These are phyloP conservation scores for Erysimum cheiranthoides DNA, from an alignment of 345 rosid genomes.

Conservation along the genomic window DNA sequence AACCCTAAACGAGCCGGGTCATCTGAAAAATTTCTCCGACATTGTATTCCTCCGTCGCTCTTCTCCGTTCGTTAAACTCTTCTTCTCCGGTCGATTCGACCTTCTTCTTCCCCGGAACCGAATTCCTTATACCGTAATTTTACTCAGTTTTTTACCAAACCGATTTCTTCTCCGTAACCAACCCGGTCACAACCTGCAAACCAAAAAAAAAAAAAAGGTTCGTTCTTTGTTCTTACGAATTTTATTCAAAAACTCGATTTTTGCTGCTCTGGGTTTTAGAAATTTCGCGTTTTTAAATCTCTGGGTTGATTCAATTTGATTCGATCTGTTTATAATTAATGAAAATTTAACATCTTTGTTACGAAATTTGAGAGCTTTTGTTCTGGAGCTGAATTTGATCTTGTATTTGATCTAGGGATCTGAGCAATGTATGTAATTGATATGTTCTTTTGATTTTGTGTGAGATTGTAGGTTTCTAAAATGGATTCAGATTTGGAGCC, in stretches of 20 bases:
- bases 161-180: slow-evolving; percentile 40
- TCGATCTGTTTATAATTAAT: background rate
- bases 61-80: too few species aligned
- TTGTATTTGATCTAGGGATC: slow-evolving; percentile 26
- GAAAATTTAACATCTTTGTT: background rate
- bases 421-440: slow-evolving; percentile 25
- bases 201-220: slow-evolving; percentile 44
- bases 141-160: slow-evolving; percentile 30
- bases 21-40: slow-evolving; percentile 27
- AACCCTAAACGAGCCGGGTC: slow-evolving; percentile 50
- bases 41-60: slow-evolving; percentile 33
- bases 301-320: background rate
- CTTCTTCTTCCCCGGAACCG: slow-evolving; percentile 41
- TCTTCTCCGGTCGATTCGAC: slow-evolving; percentile 33
- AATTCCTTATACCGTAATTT: slow-evolving; percentile 43
- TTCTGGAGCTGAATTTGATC: slow-evolving; percentile 7
- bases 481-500: slow-evolving; percentile 59
- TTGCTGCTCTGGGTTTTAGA: slow-evolving; percentile 22
- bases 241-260: slow-evolving; percentile 3
- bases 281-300: slow-evolving; percentile 1
- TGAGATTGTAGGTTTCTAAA: background rate
- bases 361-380: background rate
- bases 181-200: slow-evolving; percentile 47
- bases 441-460: slow-evolving; percentile 9
- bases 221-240: slow-evolving; percentile 22